Evolutionary conservation across 345 rosid species (phyloP).

Genomic region (Eucalyptus tenuipes): DNA sequence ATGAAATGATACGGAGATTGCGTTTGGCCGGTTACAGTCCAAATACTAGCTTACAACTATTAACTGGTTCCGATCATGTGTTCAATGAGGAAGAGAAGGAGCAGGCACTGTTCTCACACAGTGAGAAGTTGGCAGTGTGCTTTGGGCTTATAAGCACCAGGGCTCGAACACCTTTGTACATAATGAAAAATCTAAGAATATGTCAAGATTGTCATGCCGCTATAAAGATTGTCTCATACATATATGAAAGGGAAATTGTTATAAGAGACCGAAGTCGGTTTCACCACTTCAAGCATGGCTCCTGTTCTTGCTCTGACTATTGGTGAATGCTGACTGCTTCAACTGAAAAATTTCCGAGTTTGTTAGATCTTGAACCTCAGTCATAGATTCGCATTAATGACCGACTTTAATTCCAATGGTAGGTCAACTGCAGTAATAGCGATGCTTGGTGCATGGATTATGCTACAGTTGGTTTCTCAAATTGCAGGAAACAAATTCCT

Average conservation of each 20-base stretch:
- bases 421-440: neutral
- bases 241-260: slow-evolving; percentile 50
- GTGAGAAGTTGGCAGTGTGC: slow-evolving; percentile 78
- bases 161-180: slow-evolving; percentile 28
- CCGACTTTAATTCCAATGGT: neutral
- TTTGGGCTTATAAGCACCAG: slow-evolving; percentile 61
- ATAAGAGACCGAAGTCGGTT: slow-evolving; percentile 80
- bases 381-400: neutral
- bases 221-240: slow-evolving; percentile 42
- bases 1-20: slow-evolving; percentile 48
- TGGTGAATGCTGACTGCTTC: slow-evolving; percentile 32
- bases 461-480: neutral
- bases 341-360: neutral
- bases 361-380: neutral
- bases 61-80: slow-evolving; percentile 9
- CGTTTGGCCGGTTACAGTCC: slow-evolving; percentile 54
- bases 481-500: neutral
- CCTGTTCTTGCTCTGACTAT: slow-evolving; percentile 70
- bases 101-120: slow-evolving; percentile 57
- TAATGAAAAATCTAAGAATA: slow-evolving; percentile 68
- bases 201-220: slow-evolving; percentile 77
- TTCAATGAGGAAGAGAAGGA: slow-evolving; percentile 61
- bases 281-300: slow-evolving; percentile 58
- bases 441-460: neutral
- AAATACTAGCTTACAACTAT: slow-evolving; percentile 21